Evolutionary conservation across 2,329 filamentous ascomycete species (phyloP), one percentile per base, ranked within the genome.

Genomic region (Penicillium decumbens): DNA sequence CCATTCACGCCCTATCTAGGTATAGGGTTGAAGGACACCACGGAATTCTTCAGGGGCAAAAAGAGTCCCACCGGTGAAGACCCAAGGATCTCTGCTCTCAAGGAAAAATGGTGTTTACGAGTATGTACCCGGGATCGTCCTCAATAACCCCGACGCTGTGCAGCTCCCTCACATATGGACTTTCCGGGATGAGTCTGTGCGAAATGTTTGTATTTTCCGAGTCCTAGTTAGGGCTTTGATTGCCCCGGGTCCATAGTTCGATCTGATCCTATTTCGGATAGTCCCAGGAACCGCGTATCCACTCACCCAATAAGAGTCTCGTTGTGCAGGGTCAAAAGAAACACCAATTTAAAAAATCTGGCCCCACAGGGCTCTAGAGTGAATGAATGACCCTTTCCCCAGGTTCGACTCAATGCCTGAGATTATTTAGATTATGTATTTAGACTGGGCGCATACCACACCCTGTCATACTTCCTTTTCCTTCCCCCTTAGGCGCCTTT

Each of bases 221-320:
- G 30, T 35, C 41, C 42, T 54, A 28, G 27, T 45, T 51, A 48
- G 49, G 48, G 44, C 33, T 51, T 23, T 32, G 38, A 50, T 47
- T 47, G 41, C 41, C 10, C 39, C 25, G 18, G 50, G 52, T 56
- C 45, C 54, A 57, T 57, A 53, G 55, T 58, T 55, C 47, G 52
- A 53, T 44, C 54, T 48, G 47, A 46, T 51, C 56, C 51, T 50
- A 54, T 53, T 53, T 50, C 50, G 50, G 41, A 54, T 57, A 57
- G 54, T 53, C 18, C 53, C 47, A 59, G 50, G 40, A 48, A 50
- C 50, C 49, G 49, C 41, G 43, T 49, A 33, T 23, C 24, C 29
- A 29, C 30, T 12, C 12, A 24, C 12, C 58, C 58, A 60, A 59
- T 60, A 23, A 41, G 32, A 37, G 18, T 18, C 24, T 25, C 42